phyloP scores from a whole-genome alignment of 352 stramenopile species.

The Thalassiosira exigua region DNA sequence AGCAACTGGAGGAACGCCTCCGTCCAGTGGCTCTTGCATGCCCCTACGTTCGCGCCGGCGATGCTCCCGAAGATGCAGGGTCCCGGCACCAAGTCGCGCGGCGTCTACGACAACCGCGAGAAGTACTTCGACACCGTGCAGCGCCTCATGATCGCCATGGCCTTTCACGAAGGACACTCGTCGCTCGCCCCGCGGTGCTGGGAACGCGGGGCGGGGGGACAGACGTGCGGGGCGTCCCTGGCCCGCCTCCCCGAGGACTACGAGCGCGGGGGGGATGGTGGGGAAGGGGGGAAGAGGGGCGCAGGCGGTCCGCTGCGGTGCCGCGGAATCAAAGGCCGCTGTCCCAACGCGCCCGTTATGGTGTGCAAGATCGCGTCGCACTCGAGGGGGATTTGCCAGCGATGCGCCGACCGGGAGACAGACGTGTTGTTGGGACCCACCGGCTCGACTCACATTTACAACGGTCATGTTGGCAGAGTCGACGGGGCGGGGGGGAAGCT shows the following conservation, averaged over 20 bases:
- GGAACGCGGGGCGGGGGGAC: conserved; percentile 66
- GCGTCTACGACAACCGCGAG: conserved; percentile 85
- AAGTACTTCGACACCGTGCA: conserved; percentile 87
- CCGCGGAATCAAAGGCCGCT: no score
- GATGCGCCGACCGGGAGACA: no score
- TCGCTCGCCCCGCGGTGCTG: conserved; percentile 87
- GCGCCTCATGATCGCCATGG: conserved; percentile 88
- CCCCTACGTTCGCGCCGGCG: conserved; percentile 85
- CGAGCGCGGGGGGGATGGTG: not conserved
- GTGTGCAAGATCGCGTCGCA: no score
- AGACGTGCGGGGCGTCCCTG: conserved; percentile 84
- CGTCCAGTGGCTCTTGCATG: conserved; percentile 85
- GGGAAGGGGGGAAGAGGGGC: conserved; percentile 9
- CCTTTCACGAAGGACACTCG: conserved; percentile 89
- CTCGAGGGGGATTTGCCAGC: no score
- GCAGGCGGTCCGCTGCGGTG: conserved; percentile 61
- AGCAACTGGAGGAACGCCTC: conserved; percentile 83
- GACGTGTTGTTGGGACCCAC: no score
- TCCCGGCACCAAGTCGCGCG: conserved; percentile 60
- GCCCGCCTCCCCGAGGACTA: conserved; percentile 73
- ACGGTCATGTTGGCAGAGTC: no score
- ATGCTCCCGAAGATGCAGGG: conserved; percentile 86
- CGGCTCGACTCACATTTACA: no score
- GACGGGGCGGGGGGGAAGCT: no score
- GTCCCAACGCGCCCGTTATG: no score